Base-by-base conservation (phyloP, 2,329 filamentous ascomycete species). In the Myriosclerotinia duriaeana region DNA sequence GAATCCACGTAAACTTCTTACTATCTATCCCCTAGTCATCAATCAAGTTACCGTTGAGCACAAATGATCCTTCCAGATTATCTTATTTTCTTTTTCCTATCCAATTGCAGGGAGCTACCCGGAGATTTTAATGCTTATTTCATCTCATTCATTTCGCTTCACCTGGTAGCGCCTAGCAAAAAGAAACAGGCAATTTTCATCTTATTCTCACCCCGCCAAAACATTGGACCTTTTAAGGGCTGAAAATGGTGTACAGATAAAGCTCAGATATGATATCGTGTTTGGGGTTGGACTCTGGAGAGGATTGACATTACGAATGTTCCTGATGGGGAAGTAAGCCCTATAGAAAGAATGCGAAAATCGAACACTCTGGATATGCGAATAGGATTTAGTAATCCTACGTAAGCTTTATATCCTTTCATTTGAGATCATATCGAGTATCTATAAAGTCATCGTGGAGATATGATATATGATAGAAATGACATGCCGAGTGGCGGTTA, bases 121-220 rank as follows among this genome's bases (percentile, higher is more conserved):
- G 38, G 36, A 42, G 40, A 59, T 59, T n/a, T 46, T 26, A n/a
- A 42, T 58, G 40, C 40, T 58, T 34, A 46, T 46, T 48, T n/a
- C 26, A 36, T 59, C 55, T 59, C 15, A 14, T 59, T 59, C 56
- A 59, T 59, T 22, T 59, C 56, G 56, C 56, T 59, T 59, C 42
- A 2, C 15, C 11, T 46, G 26, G 6, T 59, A 59, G 26, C 42
- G 42, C 26, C 17, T 30, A 34, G 42, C 26, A 44, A 56, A 55
- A 26, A n/a, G 12, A 42, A 56, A 26, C 12, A 8, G 14, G 36
- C 8, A 55, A 6, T 8, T 59, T 5, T 11, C 42, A 36, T 48
- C 20, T 58, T n/a, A 17, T 34, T 50, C n/a, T 50, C n/a, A 42
- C 40, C 40, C 40, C 40, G 9, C 40, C 40, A 42, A 42, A 42